Evolutionary conservation across 306 rosid genomes (phyloP).

Genomic region (Dalbergia cultrata): DNA sequence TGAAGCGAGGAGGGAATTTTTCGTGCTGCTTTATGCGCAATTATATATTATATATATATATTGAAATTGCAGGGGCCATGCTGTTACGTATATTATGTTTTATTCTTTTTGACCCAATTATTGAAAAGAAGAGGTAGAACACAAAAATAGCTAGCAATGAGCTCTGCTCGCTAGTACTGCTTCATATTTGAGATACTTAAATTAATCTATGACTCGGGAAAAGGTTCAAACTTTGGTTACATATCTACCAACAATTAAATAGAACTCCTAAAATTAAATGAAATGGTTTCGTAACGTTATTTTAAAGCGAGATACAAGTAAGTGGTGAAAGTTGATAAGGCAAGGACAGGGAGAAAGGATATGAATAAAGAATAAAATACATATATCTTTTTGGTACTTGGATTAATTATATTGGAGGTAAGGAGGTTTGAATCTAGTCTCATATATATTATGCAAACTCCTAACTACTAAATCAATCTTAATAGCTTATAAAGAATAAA

Average conservation of each 20-base stretch:
- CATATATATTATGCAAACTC: too few relatives aligned
- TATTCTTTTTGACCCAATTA: background rate
- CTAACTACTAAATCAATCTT: too few relatives aligned
- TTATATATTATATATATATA: background rate
- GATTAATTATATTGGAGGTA: too few relatives aligned
- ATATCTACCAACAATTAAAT: constrained; percentile 46
- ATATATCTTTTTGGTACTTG: background rate
- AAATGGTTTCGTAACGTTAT: constrained; percentile 51
- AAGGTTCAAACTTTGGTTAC: constrained; percentile 30
- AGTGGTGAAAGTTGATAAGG: constrained; percentile 40
- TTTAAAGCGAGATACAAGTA: constrained; percentile 47
- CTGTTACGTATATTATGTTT: background rate
- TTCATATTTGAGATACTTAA: background rate
- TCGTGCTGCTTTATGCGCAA: constrained; percentile 35
- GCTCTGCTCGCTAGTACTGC: background rate
- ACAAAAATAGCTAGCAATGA: background rate
- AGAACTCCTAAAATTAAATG: constrained; percentile 48
- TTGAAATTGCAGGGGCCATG: background rate
- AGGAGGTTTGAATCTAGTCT: too few relatives aligned
- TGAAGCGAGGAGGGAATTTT: background rate
- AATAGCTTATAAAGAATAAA: too few relatives aligned
- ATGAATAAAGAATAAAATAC: constrained; percentile 54
- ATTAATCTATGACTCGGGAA: constrained; percentile 49
- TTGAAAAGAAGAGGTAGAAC: background rate
- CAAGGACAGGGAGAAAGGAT: constrained; percentile 36